These are phyloP conservation scores for Emericellopsis atlantica DNA, from an alignment of 2,329 filamentous ascomycete species.

Conservation along the genomic window DNA sequence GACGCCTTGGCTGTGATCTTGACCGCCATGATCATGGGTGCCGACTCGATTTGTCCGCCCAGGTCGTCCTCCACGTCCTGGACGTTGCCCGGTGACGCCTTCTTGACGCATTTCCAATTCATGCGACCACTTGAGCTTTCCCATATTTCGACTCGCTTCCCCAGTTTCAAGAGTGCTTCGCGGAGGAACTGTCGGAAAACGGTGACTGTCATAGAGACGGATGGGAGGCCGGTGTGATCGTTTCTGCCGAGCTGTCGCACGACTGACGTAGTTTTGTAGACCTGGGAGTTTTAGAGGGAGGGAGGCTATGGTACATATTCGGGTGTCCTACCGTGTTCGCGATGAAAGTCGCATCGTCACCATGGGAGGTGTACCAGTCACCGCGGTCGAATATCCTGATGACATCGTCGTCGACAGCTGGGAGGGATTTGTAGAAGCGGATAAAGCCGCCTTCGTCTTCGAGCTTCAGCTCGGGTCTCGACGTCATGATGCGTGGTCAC, in stretches of 20 bases:
- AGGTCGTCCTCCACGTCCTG: constrained; percentile 96
- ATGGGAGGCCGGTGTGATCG: constrained; percentile 74
- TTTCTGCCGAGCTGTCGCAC: constrained; percentile 78
- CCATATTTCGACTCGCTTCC: constrained; percentile 88
- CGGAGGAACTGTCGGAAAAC: constrained; percentile 93
- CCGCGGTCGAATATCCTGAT: constrained; percentile 87
- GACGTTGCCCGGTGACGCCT: constrained; percentile 88
- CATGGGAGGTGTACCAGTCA: constrained; percentile 93
- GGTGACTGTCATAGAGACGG: constrained; percentile 89
- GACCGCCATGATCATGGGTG: constrained; percentile 89
- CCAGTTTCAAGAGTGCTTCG: constrained; percentile 82
- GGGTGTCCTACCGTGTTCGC: constrained; percentile 50
- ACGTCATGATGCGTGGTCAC: constrained; percentile 42
- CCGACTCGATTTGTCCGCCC: constrained; percentile 71
- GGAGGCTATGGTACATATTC: background rate
- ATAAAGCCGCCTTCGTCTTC: constrained; percentile 97
- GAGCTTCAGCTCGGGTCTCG: constrained; percentile 65
- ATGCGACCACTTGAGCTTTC: constrained; percentile 62
- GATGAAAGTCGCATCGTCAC: constrained; percentile 73
- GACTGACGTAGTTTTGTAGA: constrained; percentile 97
- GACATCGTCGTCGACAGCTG: constrained; percentile 56
- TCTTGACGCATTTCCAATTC: constrained; percentile 85
- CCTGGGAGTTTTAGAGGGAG: constrained; percentile 26
- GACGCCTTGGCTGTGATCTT: constrained; percentile 82
- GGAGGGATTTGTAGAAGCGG: constrained; percentile 84